These are phyloP conservation scores for Saprolegnia diclina DNA, from an alignment of 352 stramenopile genomes.

Conservation along the genomic window DNA sequence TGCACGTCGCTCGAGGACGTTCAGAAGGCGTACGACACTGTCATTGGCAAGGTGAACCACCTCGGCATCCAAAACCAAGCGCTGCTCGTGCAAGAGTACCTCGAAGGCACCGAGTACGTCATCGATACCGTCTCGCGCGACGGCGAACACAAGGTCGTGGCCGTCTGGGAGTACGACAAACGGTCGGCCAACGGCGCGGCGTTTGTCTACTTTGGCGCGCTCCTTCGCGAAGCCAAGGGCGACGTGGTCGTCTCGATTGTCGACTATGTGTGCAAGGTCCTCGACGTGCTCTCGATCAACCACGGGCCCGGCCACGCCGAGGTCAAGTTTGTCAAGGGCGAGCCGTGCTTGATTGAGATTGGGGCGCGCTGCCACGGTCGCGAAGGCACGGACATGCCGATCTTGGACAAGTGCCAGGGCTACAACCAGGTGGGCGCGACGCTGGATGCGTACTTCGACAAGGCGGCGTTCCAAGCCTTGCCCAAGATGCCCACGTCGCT, in stretches of 20 bases:
- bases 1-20: slow-evolving; percentile 55
- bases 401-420: slow-evolving; percentile 41
- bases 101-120: slow-evolving; percentile 75
- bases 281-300: slow-evolving; percentile 21
- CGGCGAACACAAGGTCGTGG: slow-evolving; percentile 75
- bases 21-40: slow-evolving; percentile 44
- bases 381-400: slow-evolving; percentile 58
- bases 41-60: slow-evolving; percentile 42
- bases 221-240: slow-evolving; percentile 12
- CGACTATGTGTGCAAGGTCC: slow-evolving; percentile 24
- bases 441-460: slow-evolving; percentile 38
- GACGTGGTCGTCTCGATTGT: slow-evolving; percentile 13
- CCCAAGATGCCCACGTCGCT: slow-evolving; percentile 30
- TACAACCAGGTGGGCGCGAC: slow-evolving; percentile 66
- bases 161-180: slow-evolving; percentile 88
- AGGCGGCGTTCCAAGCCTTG: slow-evolving; percentile 19
- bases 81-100: slow-evolving; percentile 70
- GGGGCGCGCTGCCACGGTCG: slow-evolving; percentile 73
- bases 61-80: slow-evolving; percentile 41
- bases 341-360: slow-evolving; percentile 74
- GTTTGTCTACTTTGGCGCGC: slow-evolving; percentile 75
- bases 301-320: slow-evolving; percentile 23
- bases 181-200: slow-evolving; percentile 51
- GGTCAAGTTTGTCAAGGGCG: slow-evolving; percentile 20
- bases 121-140: slow-evolving; percentile 72